These are phyloP conservation scores for Baorangia bicolor DNA, from an alignment of 768 basidiomycete genomes.

Conservation along the genomic window DNA sequence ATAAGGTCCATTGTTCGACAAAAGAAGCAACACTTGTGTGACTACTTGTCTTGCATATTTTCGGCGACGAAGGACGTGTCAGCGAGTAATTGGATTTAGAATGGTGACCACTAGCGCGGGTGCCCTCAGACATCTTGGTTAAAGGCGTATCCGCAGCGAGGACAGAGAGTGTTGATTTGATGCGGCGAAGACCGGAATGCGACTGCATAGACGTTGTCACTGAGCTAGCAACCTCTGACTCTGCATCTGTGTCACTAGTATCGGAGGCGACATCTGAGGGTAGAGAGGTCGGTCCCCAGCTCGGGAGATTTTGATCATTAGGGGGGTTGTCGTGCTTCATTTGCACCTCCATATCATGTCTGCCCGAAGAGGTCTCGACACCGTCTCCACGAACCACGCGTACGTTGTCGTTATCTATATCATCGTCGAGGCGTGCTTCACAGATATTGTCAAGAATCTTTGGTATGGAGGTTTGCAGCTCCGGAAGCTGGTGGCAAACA, in stretches of 20 bases:
- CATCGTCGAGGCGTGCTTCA: constrained; percentile 62
- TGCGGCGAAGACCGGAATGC: constrained; percentile 24
- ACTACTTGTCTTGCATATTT: constrained; percentile 47
- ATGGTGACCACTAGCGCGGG: not conserved
- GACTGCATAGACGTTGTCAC: constrained; percentile 12
- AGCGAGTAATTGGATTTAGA: constrained; percentile 26
- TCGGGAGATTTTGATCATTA: constrained; percentile 43
- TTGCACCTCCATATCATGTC: constrained; percentile 41
- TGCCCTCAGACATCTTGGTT: constrained; percentile 9
- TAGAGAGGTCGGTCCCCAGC: constrained; percentile 44
- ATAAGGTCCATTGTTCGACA: constrained; percentile 57
- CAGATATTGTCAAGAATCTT: constrained; percentile 52
- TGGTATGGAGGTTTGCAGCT: constrained; percentile 47
- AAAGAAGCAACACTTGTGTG: constrained; percentile 59
- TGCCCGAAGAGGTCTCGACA: constrained; percentile 45
- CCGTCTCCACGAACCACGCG: constrained; percentile 77
- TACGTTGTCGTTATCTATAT: constrained; percentile 66
- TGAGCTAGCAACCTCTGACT: constrained; percentile 5
- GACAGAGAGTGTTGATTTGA: constrained; percentile 32
- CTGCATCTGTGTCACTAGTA: not conserved
- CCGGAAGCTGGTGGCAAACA: constrained; percentile 57
- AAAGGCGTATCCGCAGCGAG: constrained; percentile 21
- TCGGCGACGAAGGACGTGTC: constrained; percentile 45
- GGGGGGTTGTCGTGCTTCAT: constrained; percentile 27
- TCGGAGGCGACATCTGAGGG: constrained; percentile 2